Evolutionary conservation across 1,284 basidiomycete species (phyloP), one percentile per base, ranked within the genome.

Genomic region (Sporisorium reilianum): DNA sequence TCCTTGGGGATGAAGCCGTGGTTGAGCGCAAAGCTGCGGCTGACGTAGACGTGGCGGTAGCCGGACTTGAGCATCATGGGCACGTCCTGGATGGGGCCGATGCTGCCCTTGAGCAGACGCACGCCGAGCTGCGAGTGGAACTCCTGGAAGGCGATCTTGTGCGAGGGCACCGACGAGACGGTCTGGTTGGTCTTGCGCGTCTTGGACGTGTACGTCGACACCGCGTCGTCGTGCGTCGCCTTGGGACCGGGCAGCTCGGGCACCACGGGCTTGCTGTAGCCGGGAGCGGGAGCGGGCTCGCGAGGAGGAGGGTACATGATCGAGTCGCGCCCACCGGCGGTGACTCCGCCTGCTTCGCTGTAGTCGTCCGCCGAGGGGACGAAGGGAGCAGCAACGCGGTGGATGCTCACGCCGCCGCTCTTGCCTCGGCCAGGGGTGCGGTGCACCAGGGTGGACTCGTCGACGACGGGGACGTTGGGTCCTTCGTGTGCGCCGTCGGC

Each of bases 31-130:
- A 99, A 99, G 82, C 92, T 91, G 66, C 96, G 90, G 22, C 94
- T 96, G 67, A 99, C 91, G 86, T 99, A 99, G 58, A 98, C 95
- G 80, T 96, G 91, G 26, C 93, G 88, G 86, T 99, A 93, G 6
- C 96, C 95, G n/a, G 90, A 89, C 87, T 95, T 96, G 79, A 98
- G 88, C 94, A 97, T 97, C 86, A 87, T 87, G 26, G 86, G 84
- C 18, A 87, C 86, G 59, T 93, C 91, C 67, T 91, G 87, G 32
- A 95, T 93, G 25, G 93, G 92, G 0, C 95, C 96, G 66, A 99
- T 93, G 78, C 90, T 91, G 14, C 96, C 96, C 75, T 91, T 89
- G 26, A 99, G 91, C 7, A 95, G 97, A 56, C 96, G 88, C 16
- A 98, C 95, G 14, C 97, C 96, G 44, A 86, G 85, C 76, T 86